Conservation (phyloP, 805 yeast genomes). For the Ogataea ramenticola region DNA sequence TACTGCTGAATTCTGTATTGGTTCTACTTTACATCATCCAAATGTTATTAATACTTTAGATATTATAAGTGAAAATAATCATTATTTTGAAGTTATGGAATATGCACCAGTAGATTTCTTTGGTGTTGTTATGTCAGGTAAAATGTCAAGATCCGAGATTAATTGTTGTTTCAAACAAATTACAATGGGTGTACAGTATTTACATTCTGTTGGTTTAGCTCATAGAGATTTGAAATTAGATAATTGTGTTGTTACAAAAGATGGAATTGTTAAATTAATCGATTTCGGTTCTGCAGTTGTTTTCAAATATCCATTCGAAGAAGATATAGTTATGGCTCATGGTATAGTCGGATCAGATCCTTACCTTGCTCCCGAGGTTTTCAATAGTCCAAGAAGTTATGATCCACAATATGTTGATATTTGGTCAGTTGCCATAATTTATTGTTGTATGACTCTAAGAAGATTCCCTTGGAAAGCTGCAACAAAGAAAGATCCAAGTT, state of each 20-base stretch:
- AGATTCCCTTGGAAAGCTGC: slow-evolving; percentile 89
- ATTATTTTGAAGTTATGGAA: slow-evolving; percentile 79
- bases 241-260: slow-evolving; percentile 69
- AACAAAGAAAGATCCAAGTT: slow-evolving; percentile 60
- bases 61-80: slow-evolving; percentile 59
- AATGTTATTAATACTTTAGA: slow-evolving; percentile 75
- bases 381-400: slow-evolving; percentile 43
- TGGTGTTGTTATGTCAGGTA: slow-evolving; percentile 81
- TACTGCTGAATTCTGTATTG: slow-evolving; percentile 84
- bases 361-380: slow-evolving; percentile 78
- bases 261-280: slow-evolving; percentile 70
- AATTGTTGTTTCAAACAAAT: slow-evolving; percentile 77
- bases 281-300: slow-evolving; percentile 85
- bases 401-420: slow-evolving; percentile 77
- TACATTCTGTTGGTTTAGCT: slow-evolving; percentile 73
- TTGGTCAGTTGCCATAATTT: slow-evolving; percentile 81
- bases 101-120: slow-evolving; percentile 80
- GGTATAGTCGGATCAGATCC: slow-evolving; percentile 87
- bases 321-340: slow-evolving; percentile 49
- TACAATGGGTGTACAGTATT: slow-evolving; percentile 60
- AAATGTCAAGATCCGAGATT: slow-evolving; percentile 74
- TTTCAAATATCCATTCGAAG: slow-evolving; percentile 69
- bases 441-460: slow-evolving; percentile 80
- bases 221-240: slow-evolving; percentile 80
- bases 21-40: slow-evolving; percentile 75